A percentile compares a stretch with the other conserved stretches of the same genome.
These are phyloP conservation scores for Kockiozyma suomiensis DNA, from an alignment of 805 yeast species.

Conservation along the genomic window DNA sequence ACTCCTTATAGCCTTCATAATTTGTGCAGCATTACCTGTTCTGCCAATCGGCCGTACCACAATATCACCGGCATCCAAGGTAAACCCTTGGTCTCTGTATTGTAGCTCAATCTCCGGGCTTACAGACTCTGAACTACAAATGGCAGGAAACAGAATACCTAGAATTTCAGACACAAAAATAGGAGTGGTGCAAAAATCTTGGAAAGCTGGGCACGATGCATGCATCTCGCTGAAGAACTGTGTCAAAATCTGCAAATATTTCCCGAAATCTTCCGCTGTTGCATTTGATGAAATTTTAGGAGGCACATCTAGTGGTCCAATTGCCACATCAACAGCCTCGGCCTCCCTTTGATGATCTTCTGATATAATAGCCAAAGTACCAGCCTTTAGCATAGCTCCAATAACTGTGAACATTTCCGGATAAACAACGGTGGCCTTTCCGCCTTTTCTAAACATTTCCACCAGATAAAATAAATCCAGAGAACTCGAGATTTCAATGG, in stretches of 20 bases:
- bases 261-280: constrained; percentile 13
- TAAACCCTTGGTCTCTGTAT: constrained; percentile 24
- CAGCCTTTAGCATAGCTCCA: constrained; percentile 35
- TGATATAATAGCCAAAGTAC: constrained; percentile 26
- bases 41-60: constrained; percentile 28
- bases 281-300: neutral
- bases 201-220: constrained; percentile 32
- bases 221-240: constrained; percentile 35
- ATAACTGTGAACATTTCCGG: constrained; percentile 36
- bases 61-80: constrained; percentile 31
- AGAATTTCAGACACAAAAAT: constrained; percentile 30
- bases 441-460: constrained; percentile 29
- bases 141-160: constrained; percentile 32
- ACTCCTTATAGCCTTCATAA: constrained; percentile 21
- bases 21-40: constrained; percentile 25
- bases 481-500: constrained; percentile 20
- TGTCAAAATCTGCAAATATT: constrained; percentile 26
- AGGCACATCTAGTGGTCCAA: neutral
- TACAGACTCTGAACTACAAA: constrained; percentile 30
- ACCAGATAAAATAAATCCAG: constrained; percentile 29
- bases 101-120: constrained; percentile 33
- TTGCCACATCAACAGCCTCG: neutral
- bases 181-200: constrained; percentile 32
- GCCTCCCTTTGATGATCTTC: constrained; percentile 29
- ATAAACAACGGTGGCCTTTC: constrained; percentile 31